Evolutionary conservation across 2,329 filamentous ascomycete species (phyloP).

Genomic region (Lachnellula suecica): DNA sequence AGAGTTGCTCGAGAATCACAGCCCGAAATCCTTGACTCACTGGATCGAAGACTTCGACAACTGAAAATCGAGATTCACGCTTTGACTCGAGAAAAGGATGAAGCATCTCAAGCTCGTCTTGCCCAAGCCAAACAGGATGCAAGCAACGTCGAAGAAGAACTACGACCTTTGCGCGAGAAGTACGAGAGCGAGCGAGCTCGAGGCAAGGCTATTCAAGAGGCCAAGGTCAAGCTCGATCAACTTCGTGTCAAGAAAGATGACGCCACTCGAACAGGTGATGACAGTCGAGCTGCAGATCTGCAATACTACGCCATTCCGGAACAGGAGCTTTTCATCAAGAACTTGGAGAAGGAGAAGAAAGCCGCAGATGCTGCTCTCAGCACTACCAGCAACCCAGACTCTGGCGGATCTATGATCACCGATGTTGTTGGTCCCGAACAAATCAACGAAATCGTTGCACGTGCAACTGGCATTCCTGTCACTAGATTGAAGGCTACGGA

Average conservation of each 20-base stretch:
- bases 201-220: conserved; percentile 88
- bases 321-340: conserved; percentile 75
- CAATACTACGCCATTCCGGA: conserved; percentile 98
- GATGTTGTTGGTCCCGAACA: conserved; percentile 95
- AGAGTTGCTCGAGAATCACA: conserved; percentile 94
- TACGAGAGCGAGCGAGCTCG: conserved; percentile 92
- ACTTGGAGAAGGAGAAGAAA: conserved; percentile 78
- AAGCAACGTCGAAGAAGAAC: conserved; percentile 90
- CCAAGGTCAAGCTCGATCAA: conserved; percentile 90
- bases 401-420: conserved; percentile 74
- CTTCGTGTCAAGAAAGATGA: conserved; percentile 91
- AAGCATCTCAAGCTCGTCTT: conserved; percentile 83
- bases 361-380: conserved; percentile 72
- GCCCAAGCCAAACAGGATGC: conserved; percentile 84
- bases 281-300: conserved; percentile 85
- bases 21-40: conserved; percentile 90
- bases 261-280: conserved; percentile 83
- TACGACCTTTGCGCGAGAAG: conserved; percentile 88
- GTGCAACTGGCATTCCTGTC: conserved; percentile 98
- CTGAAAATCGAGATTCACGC: conserved; percentile 97
- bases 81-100: conserved; percentile 88
- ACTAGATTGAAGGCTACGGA: conserved; percentile 91
- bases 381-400: conserved; percentile 51
- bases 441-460: conserved; percentile 97
- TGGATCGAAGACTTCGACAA: conserved; percentile 87